Conservation (phyloP, 2,329 filamentous ascomycete species). For the Pseudocercospora ulei region DNA sequence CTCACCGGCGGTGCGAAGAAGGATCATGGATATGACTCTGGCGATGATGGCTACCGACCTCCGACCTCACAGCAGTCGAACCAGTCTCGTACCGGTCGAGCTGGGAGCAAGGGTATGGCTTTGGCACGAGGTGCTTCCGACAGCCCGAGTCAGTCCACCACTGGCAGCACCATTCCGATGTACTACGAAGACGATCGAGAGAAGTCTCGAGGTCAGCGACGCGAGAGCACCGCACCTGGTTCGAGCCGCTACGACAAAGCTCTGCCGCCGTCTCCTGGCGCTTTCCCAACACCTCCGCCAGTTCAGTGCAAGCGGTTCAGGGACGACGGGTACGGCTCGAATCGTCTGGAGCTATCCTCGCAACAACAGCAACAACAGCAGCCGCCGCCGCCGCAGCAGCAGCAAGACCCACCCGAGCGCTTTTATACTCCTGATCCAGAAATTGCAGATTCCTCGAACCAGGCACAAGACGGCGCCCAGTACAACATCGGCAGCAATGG, state of each 20-base stretch:
- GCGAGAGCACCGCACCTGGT: conserved; percentile 16
- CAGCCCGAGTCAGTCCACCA: conserved; percentile 41
- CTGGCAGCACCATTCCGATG: conserved; percentile 38
- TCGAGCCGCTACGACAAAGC: conserved; percentile 27
- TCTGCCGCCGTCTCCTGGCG: conserved; percentile 24
- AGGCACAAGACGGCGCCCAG: conserved; percentile 19
- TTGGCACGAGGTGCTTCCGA: conserved; percentile 40
- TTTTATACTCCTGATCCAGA: conserved; percentile 30
- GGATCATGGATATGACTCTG: conserved; percentile 31
- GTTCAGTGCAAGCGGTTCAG: conserved; percentile 29
- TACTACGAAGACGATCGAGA: conserved; percentile 37
- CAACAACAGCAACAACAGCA: no score
- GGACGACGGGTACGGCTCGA: conserved; percentile 30
- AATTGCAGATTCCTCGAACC: conserved; percentile 11
- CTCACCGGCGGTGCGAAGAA: conserved; percentile 32
- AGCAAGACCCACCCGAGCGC: conserved; percentile 28
- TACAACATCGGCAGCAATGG: conserved; percentile 32
- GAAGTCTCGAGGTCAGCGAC: conserved; percentile 20
- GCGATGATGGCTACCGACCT: conserved; percentile 25
- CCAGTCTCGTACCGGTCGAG: conserved; percentile 29
- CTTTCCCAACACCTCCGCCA: conserved; percentile 17
- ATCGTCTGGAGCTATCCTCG: conserved; percentile 11
- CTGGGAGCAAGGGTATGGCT: conserved; percentile 35
- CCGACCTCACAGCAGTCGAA: conserved; percentile 26
- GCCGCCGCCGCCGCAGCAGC: no score